These are phyloP conservation scores for Trametes hirsuta DNA, from an alignment of 1,284 basidiomycete genomes.

Conservation along the genomic window DNA sequence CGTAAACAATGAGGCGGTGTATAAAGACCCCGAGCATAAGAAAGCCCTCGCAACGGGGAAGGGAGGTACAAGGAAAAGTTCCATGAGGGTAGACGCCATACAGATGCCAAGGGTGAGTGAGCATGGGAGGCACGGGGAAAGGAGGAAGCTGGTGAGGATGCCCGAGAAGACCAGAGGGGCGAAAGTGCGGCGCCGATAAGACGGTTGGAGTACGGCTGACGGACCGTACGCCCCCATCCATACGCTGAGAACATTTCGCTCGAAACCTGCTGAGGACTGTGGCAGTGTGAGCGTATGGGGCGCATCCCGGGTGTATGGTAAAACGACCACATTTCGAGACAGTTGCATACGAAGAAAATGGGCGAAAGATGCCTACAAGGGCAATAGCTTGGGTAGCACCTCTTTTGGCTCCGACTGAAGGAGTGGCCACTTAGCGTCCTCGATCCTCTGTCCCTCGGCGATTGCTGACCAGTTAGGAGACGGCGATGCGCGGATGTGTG, in stretches of 20 bases:
- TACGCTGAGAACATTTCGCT: neutral
- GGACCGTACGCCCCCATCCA: no score
- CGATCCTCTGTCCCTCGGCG: constrained; percentile 9
- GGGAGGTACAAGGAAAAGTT: neutral
- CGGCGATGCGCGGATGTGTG: constrained; percentile 70
- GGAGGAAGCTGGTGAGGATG: no score
- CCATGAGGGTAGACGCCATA: no score
- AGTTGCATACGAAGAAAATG: neutral
- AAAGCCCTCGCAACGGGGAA: neutral
- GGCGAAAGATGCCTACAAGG: neutral
- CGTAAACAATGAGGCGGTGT: neutral
- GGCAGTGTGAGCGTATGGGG: no score
- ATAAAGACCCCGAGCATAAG: neutral
- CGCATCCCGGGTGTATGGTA: no score
- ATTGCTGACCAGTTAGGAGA: constrained; percentile 73
- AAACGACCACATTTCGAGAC: neutral
- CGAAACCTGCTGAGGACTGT: neutral
- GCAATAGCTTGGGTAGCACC: constrained; percentile 5
- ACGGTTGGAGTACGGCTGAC: no score
- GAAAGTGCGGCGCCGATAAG: no score
- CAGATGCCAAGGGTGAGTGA: no score
- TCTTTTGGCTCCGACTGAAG: constrained; percentile 7
- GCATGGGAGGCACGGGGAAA: no score
- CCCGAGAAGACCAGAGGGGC: no score
- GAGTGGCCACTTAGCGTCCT: constrained; percentile 24